Base-by-base conservation (phyloP, 768 basidiomycete genomes). In the Peribolospora baueri region DNA sequence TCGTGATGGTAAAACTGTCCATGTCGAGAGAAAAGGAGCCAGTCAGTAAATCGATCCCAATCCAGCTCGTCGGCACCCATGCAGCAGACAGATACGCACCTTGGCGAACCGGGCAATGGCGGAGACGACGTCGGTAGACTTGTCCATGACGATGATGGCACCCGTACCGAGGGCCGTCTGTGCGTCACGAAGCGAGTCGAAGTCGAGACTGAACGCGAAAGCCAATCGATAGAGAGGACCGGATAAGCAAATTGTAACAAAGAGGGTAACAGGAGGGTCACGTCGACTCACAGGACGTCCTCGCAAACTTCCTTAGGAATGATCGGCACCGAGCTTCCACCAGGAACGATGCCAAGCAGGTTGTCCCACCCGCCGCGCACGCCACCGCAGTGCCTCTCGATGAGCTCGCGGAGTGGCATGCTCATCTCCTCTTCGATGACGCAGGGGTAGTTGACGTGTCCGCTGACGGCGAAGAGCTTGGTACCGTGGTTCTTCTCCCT, bases 381-480 rank as follows among this genome's bases (percentile, higher is more conserved):
- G 63, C 91, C 91, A 25, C 91, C 91, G 64, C 88, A 91, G 68
- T 98, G 91, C 71, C 87, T 91, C 69, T 95, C 91, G 53, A 98
- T 68, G 53, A 97, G 73, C 50, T 98, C 91, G 68, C 81, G 80
- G 59, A 95, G 68, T 7, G 90, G 87, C 51, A 97, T 97, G 59
- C 83, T 84, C 91, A 97, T 98, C 73, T 97, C 91, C 69, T 98
- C 91, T 71, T 98, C 91, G 37, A 98, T 76, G 14, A 93, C 87
- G 66, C 85, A 91, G 1, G 91, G 91, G 68, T 91, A 93, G 71
- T 95, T 95, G 61, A 97, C 91, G 63, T 97, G 91, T 0, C 91
- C 91, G 51, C 82, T 84, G 62, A 98, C 82, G 69, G 91, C 95
- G 71, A 78, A 95, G 11, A 97, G 69, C 70, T 98, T 98, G n/a